Percentiles rank a stretch among this genome's conserved stretches.
phyloP scores from a whole-genome alignment of 495 filamentous ascomycete species.

The Xylaria bambusicola region DNA sequence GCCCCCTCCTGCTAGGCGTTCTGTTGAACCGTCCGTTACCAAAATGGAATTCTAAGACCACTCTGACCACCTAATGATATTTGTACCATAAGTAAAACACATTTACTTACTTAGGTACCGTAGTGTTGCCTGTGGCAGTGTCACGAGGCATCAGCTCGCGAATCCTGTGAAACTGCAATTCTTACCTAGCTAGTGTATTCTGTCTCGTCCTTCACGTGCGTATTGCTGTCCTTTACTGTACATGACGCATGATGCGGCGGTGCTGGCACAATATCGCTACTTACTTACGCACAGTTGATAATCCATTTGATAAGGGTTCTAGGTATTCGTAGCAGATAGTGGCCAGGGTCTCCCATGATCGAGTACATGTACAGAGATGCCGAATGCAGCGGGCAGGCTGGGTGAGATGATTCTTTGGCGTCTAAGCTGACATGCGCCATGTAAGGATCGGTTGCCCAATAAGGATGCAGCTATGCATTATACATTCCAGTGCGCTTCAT shows the following conservation, averaged over 20 bases:
- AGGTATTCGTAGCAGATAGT: background rate
- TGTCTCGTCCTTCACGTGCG: background rate
- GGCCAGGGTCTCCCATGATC: background rate
- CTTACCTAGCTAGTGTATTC: background rate
- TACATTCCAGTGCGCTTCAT: background rate
- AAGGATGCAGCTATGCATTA: background rate
- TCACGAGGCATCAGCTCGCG: no score
- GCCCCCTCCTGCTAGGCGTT: conserved; percentile 1
- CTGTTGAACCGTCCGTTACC: no score
- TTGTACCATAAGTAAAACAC: no score
- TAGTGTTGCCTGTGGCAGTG: no score
- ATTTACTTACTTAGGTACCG: no score
- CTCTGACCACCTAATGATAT: background rate
- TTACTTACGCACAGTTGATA: no score
- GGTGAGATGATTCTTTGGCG: background rate
- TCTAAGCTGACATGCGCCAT: background rate
- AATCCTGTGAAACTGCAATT: background rate
- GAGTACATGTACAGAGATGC: background rate
- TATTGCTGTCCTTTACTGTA: background rate
- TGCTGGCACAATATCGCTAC: conserved; percentile 17
- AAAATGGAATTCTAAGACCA: conserved; percentile 6
- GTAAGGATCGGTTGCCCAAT: background rate
- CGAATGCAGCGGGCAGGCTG: no score
- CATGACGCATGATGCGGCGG: conserved; percentile 3
- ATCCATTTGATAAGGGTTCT: conserved; percentile 1